Evolutionary conservation across 306 rosid species (phyloP), one percentile per base, ranked within the genome.

Genomic region (Citrullus colocynthis): DNA sequence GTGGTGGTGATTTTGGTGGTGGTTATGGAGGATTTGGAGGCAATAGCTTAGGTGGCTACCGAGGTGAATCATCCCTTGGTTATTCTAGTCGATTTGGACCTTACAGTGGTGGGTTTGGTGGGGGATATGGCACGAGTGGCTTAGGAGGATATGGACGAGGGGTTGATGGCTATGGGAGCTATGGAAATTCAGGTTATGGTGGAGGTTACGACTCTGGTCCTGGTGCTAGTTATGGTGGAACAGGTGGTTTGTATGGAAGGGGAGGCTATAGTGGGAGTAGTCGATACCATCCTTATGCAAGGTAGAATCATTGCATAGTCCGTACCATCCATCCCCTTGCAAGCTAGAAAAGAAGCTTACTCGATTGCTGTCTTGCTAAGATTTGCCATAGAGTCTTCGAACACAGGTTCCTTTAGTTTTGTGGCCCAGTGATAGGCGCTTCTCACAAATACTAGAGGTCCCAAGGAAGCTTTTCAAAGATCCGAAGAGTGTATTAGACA

Each of bases 251-350:
- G 24, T 85, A 88, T 84, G 91, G 90, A 77, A 87, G 90, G 79
- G 91, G 91, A 83, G 91, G 87, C 81, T 84, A 88, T 88, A 85
- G 83, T 88, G 86, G 91, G 86, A 84, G 78, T 88, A 85, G 91
- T 88, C 91, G 91, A 24, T 88, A 85, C 79, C 91, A 88, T 81
- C 91, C 91, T 58, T 88, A 88, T 58, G 79, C 86, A 45, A 85
- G 91, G 80, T 88, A 88, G 91, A 83, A 76, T 77, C 83, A 78
- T 80, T 55, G 76, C 69, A 12, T 87, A 85, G 87, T 76, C 78
- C 51, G 80, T 56, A 59, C 60, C 83, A 21, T 73, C 60, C 82
- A 54, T 73, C 84, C 82, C 77, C 34, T 79, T 81, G 84, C 80
- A 58, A 74, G 82, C 49, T 87, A 87, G 90, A 81, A 80, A 76